These are phyloP conservation scores for Bertia moriformis DNA, from an alignment of 2,329 filamentous ascomycete species.

Conservation along the genomic window DNA sequence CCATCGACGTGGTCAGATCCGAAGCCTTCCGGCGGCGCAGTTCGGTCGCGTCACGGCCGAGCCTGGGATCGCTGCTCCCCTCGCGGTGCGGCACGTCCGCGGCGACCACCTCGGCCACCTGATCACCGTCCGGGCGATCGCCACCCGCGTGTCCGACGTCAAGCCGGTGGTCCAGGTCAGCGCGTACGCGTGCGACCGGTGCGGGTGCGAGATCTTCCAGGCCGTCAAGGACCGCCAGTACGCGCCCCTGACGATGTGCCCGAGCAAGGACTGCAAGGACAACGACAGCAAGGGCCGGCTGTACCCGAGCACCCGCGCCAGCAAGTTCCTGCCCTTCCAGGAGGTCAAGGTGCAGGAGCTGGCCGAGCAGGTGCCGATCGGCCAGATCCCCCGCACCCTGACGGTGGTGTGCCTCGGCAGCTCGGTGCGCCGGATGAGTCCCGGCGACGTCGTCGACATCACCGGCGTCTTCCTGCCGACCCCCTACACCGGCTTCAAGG, in stretches of 20 bases:
- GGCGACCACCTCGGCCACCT: constrained; percentile 85
- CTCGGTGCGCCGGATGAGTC: constrained; percentile 73
- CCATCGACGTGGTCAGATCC: too few species aligned
- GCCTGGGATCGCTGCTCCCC: too few species aligned
- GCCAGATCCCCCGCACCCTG: constrained; percentile 84
- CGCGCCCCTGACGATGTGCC: constrained; percentile 71
- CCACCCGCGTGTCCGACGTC: constrained; percentile 89
- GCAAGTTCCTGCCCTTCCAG: constrained; percentile 94
- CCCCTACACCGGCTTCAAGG: constrained; percentile 97
- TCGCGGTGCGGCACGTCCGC: constrained; percentile 85
- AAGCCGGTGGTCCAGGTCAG: constrained; percentile 97
- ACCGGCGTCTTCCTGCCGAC: constrained; percentile 93
- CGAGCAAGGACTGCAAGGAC: constrained; percentile 73
- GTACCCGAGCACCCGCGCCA: constrained; percentile 85
- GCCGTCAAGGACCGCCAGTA: constrained; percentile 84
- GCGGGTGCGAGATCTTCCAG: constrained; percentile 94
- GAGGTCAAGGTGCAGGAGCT: constrained; percentile 98
- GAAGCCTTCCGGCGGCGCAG: too few species aligned
- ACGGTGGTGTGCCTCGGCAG: constrained; percentile 82
- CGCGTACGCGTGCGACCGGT: constrained; percentile 92
- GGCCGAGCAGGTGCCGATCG: constrained; percentile 97
- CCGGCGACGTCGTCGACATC: constrained; percentile 85
- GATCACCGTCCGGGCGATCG: constrained; percentile 87
- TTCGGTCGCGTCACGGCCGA: constrained; percentile 38
- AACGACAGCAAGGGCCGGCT: constrained; percentile 91